Conservation (phyloP, 352 stramenopile species). For the Chloridella minuta region DNA sequence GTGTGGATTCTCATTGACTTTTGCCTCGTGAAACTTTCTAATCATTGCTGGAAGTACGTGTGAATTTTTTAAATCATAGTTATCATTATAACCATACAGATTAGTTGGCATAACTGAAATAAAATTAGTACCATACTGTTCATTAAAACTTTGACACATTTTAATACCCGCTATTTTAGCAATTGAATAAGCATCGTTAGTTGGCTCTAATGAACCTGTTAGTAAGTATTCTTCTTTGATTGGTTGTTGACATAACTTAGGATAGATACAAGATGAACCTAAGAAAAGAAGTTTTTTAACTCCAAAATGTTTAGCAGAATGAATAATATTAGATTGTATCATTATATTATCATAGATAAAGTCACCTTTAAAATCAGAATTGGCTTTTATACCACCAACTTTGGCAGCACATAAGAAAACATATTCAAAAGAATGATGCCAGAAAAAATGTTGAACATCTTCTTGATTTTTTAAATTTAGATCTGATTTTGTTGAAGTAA, state of each 20-base stretch:
- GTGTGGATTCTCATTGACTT: conserved; percentile 44
- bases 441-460: no score
- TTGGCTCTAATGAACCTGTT: conserved; percentile 33
- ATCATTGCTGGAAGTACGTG: conserved; percentile 91
- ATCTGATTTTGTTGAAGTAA: no score
- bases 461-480: no score
- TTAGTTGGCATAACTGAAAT: conserved; percentile 96
- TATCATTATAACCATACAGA: conserved; percentile 93
- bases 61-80: conserved; percentile 74
- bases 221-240: conserved; percentile 92
- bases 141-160: conserved; percentile 63
- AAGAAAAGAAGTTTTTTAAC: conserved; percentile 72
- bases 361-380: no score
- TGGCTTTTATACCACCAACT: no score
- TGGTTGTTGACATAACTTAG: conserved; percentile 78
- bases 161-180: conserved; percentile 57
- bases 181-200: conserved; percentile 71
- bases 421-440: no score
- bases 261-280: conserved; percentile 90
- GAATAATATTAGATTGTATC: no score
- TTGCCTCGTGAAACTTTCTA: conserved; percentile 88
- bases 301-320: no score
- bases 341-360: no score
- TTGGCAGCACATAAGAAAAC: no score
- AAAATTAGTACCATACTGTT: conserved; percentile 72